Evolutionary conservation across 495 filamentous ascomycete genomes (phyloP), one percentile per base, ranked within the genome.

Genomic region (Penicillium robsamsonii): DNA sequence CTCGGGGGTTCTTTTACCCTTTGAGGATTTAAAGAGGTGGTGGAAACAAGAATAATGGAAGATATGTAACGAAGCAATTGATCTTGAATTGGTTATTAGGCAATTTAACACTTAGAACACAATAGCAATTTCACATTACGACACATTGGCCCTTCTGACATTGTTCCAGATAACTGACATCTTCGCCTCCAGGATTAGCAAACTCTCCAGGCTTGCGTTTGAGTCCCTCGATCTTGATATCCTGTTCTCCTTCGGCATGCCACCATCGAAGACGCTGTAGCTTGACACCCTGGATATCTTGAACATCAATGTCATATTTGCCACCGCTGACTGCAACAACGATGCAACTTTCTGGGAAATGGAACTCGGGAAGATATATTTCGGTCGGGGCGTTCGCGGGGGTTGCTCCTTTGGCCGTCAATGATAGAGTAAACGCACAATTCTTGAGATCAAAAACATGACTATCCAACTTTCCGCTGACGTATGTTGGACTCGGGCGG

Each of bases 311-410:
- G 27, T 85, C 83, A 92, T 92, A 97, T 64, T 93, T 94, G 1
- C 95, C 95, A 4, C 87, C 88, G 65, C 84, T 91, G 45, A 91
- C 86, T 25, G 86, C 81, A 6, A 97, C 83, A 3, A 71, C 73
- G 29, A 85, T 87, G 8, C 79, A 74, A 7, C 81, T 79, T 33
- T 84, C 83, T 5, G 95, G 93, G 68, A 97, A 98, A 73, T 97
- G 94, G 68, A 92, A 96, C 25, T 92, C 90, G 0, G 94, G 94
- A 1, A 98, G 75, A 65, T 90, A 96, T 11, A 97, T 83, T 54
- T 90, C 85, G 0, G 93, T 97, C 2, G 92, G 90, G 10, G 73
- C 67, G 1, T 86, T 83, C 38, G 87, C 75, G 0, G 73, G 64
- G 5, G 80, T 78, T 1, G 78, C 64, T 13, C 72, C 69, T 15